Base-by-base conservation (phyloP, 2,329 filamentous ascomycete species). In the Grosmannia penicillata region DNA sequence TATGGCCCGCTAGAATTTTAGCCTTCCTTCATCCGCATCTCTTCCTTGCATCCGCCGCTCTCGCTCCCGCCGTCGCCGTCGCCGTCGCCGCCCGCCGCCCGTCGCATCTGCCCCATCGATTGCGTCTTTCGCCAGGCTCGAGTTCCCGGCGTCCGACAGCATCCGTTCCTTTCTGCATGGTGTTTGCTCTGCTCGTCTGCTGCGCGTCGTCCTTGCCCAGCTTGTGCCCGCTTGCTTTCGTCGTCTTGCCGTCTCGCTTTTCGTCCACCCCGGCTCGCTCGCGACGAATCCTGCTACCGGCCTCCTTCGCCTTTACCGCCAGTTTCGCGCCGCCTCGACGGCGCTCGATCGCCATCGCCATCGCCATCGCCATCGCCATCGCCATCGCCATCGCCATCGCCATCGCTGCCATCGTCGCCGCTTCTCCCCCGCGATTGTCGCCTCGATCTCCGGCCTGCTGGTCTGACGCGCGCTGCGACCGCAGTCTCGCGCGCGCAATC, bases 401-500 rank as follows among this genome's bases (percentile, higher is more conserved):
- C 33, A 19, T 6, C 13, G 22, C 23, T 17, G 10, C 18, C 23
- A 15, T 18, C 33, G 13, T 19, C 22, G 13, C 31, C 18, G 19
- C 11, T 14, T 22, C 19, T 8, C 14, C 17, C 14, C 21, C 6
- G 14, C 15, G 14, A 29, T 22, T 18, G 25, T 28, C 14, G 22
- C 15, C 24, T 7, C 14, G 18, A 10, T 14, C 18, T 8, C 18
- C 29, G 15, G 29, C 11, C 29, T 26, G 19, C 21, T 17, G 23
- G 15, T 30, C 19, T 35, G 42, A 41, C 39, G 43, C 36, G 52
- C 49, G 57, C 55, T 34, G 41, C 43, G 43, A 36, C 34, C 19
- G 32, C 30, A 22, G 9, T 33, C 38, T 39, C 31, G 38, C 43
- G 37, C 37, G 38, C 36, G 43, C 41, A 29, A 24, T 22, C 52